Evolutionary conservation across 2,329 filamentous ascomycete species (phyloP), one percentile per base, ranked within the genome.

Genomic region (Elsinoe fawcettii): DNA sequence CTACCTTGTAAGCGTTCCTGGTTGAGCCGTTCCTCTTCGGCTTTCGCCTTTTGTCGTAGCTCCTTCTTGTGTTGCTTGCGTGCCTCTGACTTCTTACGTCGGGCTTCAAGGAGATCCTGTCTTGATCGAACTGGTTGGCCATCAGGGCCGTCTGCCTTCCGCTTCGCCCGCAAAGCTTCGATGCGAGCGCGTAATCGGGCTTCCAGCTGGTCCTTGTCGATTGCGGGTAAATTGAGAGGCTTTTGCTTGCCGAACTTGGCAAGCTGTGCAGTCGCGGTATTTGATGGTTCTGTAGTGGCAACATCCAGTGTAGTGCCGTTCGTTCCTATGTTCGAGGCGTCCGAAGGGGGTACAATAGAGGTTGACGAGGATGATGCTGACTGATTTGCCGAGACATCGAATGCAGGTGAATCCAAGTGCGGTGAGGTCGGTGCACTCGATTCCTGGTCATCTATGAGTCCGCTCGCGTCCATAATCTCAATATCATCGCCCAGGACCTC

Each of bases 1-100:
- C 79, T 81, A 27, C 81, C 80, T 55, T 81, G 77, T 32, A 84
- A 76, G 23, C 80, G 76, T 44, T 68, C 81, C 57, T 77, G 78
- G 55, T 75, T 77, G 65, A 76, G 73, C 22, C 74, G 75, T 58
- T 90, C 85, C 70, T 93, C 90, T 65, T 95, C 90, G 55, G 87
- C 81, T 69, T 88, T 92, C 18, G 87, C 86, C 65, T 88, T 80
- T 62, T 81, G 77, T 44, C 91, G 83, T 59, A 90, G 75, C 66
- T 92, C 88, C 72, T 95, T 93, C 76, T 96, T 97, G 66, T 92
- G 87, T 20, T 84, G 85, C 70, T 91, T 92, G 61, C 90, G 84
- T 70, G 90, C 84, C 59, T 89, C 86, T 69, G 95, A 88, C 74
- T 96, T 96, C 68, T 85, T 84, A 61, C 93, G 83, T 41, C 93